Evolutionary conservation across 2,329 filamentous ascomycete species (phyloP), one percentile per base, ranked within the genome.

Genomic region (Calonectria fujianensis): DNA sequence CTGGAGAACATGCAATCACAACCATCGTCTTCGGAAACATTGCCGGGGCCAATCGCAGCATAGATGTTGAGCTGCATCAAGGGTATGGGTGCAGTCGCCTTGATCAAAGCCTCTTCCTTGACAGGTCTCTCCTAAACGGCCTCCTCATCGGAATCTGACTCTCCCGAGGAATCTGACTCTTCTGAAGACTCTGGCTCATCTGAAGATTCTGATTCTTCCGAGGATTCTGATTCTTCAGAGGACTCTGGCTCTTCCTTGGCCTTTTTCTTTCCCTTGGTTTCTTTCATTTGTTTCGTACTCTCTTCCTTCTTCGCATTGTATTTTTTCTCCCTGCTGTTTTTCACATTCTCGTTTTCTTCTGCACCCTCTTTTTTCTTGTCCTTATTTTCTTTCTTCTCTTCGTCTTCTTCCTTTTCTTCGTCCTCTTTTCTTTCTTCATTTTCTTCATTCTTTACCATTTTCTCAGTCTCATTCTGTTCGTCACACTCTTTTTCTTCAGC

Each of bases 61-160:
- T 31, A 29, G 0, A 27, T 29, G 8, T 41, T 20, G 57, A 39
- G 11, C 18, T 45, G 39, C 50, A 35, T 39, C 51, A 27, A 10
- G 9, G 37, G 13, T 7, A 20, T 27, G n/a, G 11, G 11, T 18
- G 13, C n/a, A 41, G 39, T 11, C 37, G 18, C 51, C 52, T 20
- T 59, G 11, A 10, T 10, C 35, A 18, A 61, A 9, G 29, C 24
- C 52, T 59, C 27, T 9, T 57, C 27, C 37, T 57, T 45, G 37
- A 7, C 35, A 45, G 61, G 61, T 65, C 50, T 41, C 50, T 69
- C 51, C 52, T 45, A 59, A 50, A 8, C 6, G 41, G 41, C 61
- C 57, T 29, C 35, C 57, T 41, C 27, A 37, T 63, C 27, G 57
- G 57, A 63, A 24, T 63, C 57, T 63, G 57, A 63, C 57, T 63